Evolutionary conservation across 2,329 filamentous ascomycete genomes (phyloP).

Genomic region (Claviceps capensis): DNA sequence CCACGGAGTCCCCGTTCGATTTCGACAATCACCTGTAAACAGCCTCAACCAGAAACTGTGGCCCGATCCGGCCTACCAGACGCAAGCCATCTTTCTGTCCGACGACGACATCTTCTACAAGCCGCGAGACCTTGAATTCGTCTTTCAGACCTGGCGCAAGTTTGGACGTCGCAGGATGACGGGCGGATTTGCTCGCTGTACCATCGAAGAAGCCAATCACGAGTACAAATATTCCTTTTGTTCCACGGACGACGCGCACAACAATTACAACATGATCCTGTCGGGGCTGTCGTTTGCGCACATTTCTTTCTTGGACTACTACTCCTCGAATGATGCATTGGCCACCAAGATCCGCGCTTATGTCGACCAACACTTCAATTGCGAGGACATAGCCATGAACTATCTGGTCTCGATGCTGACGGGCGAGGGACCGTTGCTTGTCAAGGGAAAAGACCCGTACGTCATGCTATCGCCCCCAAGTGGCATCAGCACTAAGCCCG

Average conservation of each 20-base stretch:
- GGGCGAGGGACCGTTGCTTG: slow-evolving; percentile 20
- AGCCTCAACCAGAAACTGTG: slow-evolving; percentile 25
- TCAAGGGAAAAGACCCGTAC: slow-evolving; percentile 19
- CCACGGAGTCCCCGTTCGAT: slow-evolving; percentile 20
- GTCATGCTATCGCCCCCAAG: slow-evolving; percentile 17
- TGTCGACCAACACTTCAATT: slow-evolving; percentile 25
- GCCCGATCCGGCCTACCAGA: slow-evolving; percentile 22
- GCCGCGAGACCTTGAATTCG: slow-evolving; percentile 25
- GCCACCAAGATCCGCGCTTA: slow-evolving; percentile 20
- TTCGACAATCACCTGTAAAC: slow-evolving; percentile 18
- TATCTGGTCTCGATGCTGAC: slow-evolving; percentile 21
- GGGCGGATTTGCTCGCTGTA: slow-evolving; percentile 24
- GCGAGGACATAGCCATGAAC: slow-evolving; percentile 27
- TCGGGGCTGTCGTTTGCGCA: slow-evolving; percentile 25
- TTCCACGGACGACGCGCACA: slow-evolving; percentile 11
- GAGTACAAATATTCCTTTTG: slow-evolving; percentile 21
- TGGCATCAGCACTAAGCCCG: slow-evolving; percentile 21
- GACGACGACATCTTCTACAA: slow-evolving; percentile 27
- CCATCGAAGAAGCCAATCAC: slow-evolving; percentile 11
- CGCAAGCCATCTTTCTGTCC: slow-evolving; percentile 25
- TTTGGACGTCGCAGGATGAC: slow-evolving; percentile 21
- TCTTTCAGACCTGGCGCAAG: slow-evolving; percentile 26
- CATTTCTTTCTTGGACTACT: slow-evolving; percentile 24
- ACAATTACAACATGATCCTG: slow-evolving; percentile 22
- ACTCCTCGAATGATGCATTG: slow-evolving; percentile 20